Conservation (phyloP, 2,329 filamentous ascomycete species). For the Chaetothyriales sp. region DNA sequence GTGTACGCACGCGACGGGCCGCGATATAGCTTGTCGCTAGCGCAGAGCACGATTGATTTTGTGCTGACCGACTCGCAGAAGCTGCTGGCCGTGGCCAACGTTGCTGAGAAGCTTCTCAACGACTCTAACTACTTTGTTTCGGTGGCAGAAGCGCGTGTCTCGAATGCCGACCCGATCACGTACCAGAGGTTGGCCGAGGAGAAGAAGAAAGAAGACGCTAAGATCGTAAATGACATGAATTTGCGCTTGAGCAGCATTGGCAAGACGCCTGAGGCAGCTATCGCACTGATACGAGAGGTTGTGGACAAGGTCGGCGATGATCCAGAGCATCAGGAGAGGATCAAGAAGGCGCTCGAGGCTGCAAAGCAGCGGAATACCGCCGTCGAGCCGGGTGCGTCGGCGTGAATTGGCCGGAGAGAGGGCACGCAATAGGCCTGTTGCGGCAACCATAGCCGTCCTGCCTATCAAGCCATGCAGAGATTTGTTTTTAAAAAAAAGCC, state of each 20-base stretch:
- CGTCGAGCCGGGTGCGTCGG: neutral
- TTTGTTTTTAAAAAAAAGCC: no score
- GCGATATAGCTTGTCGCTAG: slow-evolving; percentile 23
- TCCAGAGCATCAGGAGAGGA: slow-evolving; percentile 32
- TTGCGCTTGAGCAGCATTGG: slow-evolving; percentile 30
- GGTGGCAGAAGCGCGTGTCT: slow-evolving; percentile 38
- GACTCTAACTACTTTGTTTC: slow-evolving; percentile 40
- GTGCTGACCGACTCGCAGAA: slow-evolving; percentile 32
- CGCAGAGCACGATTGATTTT: slow-evolving; percentile 26
- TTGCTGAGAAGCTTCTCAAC: slow-evolving; percentile 38
- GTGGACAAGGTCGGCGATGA: slow-evolving; percentile 26
- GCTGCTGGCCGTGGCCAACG: slow-evolving; percentile 34
- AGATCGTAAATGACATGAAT: slow-evolving; percentile 30
- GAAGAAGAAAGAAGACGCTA: slow-evolving; percentile 36
- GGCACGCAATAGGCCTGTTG: neutral
- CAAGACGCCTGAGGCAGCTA: slow-evolving; percentile 26
- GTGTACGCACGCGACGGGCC: slow-evolving; percentile 14
- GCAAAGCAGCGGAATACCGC: slow-evolving; percentile 40
- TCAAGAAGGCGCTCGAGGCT: slow-evolving; percentile 38
- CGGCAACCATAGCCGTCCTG: no score
- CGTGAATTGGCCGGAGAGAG: neutral
- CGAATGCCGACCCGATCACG: slow-evolving; percentile 29
- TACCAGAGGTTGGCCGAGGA: slow-evolving; percentile 32
- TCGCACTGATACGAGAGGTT: slow-evolving; percentile 26
- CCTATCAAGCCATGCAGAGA: no score